Conservation (phyloP, 805 yeast genomes). For the Candida endomychidarum region DNA sequence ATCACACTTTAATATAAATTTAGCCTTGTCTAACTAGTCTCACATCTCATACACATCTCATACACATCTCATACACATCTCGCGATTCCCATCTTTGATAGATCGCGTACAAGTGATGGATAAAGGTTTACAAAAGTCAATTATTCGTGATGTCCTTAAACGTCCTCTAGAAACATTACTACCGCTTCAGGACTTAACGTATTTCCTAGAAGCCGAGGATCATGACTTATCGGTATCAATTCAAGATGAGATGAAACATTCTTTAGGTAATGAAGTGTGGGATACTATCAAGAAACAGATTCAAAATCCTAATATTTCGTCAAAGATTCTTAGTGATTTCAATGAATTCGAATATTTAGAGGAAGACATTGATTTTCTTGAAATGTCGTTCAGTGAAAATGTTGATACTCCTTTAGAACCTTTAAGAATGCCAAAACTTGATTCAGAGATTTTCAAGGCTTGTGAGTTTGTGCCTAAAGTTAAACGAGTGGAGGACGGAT, state of each 20-base stretch:
- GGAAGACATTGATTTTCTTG: conserved; percentile 1
- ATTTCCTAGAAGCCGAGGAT: conserved; percentile 4
- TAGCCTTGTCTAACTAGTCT: no score
- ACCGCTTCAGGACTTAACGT: conserved; percentile 11
- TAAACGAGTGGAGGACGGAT: no score
- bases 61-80: no score
- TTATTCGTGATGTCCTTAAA: conserved; percentile 7
- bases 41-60: no score
- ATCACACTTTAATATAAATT: no score
- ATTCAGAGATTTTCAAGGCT: conserved; percentile 2
- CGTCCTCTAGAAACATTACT: conserved; percentile 12
- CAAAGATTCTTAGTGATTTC: neutral
- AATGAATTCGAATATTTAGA: neutral
- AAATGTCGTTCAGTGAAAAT: neutral
- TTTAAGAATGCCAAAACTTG: conserved; percentile 2
- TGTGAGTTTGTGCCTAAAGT: neutral
- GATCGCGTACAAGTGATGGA: neutral
- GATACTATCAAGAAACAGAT: neutral
- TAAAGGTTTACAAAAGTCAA: neutral
- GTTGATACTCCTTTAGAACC: neutral
- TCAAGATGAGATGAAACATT: conserved; percentile 1
- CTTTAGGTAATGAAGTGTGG: neutral
- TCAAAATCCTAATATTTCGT: neutral
- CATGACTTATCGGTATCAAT: neutral
- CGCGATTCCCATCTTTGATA: neutral